Evolutionary conservation across 495 filamentous ascomycete genomes (phyloP).

Genomic region (Penicillium desertorum): DNA sequence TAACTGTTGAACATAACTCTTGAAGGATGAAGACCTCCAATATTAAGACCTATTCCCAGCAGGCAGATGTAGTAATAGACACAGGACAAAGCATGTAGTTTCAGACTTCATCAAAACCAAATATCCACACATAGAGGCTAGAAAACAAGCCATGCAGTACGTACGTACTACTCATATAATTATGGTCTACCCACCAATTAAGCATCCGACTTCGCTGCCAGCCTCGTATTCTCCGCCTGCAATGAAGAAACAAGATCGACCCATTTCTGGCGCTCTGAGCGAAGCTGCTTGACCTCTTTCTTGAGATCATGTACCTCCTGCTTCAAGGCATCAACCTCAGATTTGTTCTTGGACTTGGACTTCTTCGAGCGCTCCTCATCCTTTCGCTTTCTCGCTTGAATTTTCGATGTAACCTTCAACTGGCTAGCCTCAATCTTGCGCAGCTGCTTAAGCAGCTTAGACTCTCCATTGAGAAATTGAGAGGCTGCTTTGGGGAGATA

Average conservation of each 20-base stretch:
- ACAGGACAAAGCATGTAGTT: not conserved
- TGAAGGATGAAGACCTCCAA: not conserved
- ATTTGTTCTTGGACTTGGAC: slow-evolving; percentile 38
- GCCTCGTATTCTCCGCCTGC: slow-evolving; percentile 61
- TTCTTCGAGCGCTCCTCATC: slow-evolving; percentile 63
- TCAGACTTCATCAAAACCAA: not conserved
- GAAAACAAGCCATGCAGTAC: not conserved
- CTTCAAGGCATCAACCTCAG: slow-evolving; percentile 50
- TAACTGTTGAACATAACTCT: not conserved
- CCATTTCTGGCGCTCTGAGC: slow-evolving; percentile 61
- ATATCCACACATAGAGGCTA: not conserved
- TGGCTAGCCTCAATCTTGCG: slow-evolving; percentile 42
- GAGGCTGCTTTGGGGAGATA: slow-evolving; percentile 33
- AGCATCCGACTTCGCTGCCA: slow-evolving; percentile 28
- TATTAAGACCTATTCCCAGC: not conserved
- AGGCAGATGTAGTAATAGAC: not conserved
- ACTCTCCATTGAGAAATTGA: slow-evolving; percentile 35
- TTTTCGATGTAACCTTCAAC: slow-evolving; percentile 44
- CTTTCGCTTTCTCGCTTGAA: slow-evolving; percentile 48
- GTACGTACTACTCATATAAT: slow-evolving; percentile 3
- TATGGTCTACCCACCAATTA: not conserved
- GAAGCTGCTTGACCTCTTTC: slow-evolving; percentile 56
- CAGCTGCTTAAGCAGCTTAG: slow-evolving; percentile 41
- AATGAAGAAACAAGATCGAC: slow-evolving; percentile 60
- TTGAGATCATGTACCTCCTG: slow-evolving; percentile 55